Conservation (phyloP, 108 stramenopile species). For the Fistulifera solaris region DNA sequence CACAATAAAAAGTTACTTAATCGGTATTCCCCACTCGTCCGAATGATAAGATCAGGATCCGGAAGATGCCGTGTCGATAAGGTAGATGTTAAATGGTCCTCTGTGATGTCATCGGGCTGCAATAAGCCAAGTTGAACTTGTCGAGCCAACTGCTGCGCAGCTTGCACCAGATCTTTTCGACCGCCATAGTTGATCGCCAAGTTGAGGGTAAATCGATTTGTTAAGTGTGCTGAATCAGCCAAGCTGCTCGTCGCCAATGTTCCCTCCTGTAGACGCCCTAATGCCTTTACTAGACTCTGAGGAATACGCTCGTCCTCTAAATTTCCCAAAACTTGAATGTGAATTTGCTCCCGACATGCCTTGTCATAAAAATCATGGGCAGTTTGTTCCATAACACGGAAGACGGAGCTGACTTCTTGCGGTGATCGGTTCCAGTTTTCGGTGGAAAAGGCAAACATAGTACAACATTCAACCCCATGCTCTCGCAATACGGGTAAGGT, state of each 20-base stretch:
- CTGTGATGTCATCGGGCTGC: conserved; percentile 37
- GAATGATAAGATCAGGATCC: conserved; percentile 88
- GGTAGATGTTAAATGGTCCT: conserved; percentile 28
- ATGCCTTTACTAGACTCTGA: conserved; percentile 18
- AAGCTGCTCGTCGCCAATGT: conserved; percentile 5
- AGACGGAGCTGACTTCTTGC: conserved; percentile 69
- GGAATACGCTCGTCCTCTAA: conserved; percentile 67
- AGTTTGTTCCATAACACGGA: conserved; percentile 47
- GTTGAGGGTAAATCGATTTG: conserved; percentile 61
- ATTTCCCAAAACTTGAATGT: conserved; percentile 58
- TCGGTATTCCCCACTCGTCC: conserved; percentile 93
- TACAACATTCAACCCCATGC: conserved; percentile 44
- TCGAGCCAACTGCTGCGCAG: conserved; percentile 41
- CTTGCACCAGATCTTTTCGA: conserved; percentile 85
- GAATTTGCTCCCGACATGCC: conserved; percentile 26
- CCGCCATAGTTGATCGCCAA: conserved; percentile 92
- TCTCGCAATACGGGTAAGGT: conserved; percentile 22
- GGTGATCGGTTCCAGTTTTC: conserved; percentile 94
- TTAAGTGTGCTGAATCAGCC: conserved; percentile 29
- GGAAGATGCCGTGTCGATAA: conserved; percentile 42
- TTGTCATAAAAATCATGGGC: conserved; percentile 30
- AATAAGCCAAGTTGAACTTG: conserved; percentile 40
- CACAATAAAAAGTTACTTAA: conserved; percentile 92
- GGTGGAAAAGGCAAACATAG: conserved; percentile 94
- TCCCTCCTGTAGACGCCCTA: conserved; percentile 45